Conservation (phyloP, 75 land plant genomes). For the Pinus taeda region DNA sequence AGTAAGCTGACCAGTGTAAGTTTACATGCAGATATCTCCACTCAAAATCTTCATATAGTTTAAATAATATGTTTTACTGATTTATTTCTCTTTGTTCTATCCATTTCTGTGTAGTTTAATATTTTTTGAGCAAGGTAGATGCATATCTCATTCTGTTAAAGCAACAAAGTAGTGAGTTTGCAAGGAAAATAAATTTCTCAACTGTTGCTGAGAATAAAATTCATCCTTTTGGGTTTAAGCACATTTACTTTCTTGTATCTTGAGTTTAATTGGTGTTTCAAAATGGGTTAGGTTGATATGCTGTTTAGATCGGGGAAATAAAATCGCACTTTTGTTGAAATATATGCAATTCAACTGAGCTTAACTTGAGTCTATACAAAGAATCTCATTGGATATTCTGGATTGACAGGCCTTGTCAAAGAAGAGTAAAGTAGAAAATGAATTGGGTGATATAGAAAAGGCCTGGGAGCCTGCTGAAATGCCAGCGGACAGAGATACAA, state of each 20-base stretch:
- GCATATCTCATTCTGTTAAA: background rate
- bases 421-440: constrained; percentile 60
- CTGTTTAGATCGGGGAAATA: background rate
- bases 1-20: constrained; percentile 26
- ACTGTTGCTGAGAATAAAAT: background rate
- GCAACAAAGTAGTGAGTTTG: constrained; percentile 3
- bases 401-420: constrained; percentile 48
- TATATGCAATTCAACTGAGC: background rate
- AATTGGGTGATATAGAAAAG: constrained; percentile 48
- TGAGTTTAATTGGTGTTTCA: background rate
- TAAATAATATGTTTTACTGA: background rate
- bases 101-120: background rate
- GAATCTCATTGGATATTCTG: background rate
- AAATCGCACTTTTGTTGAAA: background rate
- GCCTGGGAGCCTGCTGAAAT: constrained; percentile 16
- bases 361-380: background rate
- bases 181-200: background rate
- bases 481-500: constrained; percentile 66
- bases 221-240: background rate
- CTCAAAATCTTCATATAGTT: background rate
- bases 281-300: background rate
- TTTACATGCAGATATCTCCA: background rate
- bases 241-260: constrained; percentile 1
- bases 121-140: background rate
- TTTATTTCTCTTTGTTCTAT: background rate